Evolutionary conservation across 2,329 filamentous ascomycete species (phyloP), one percentile per base, ranked within the genome.

Genomic region (Colletotrichum sojae): DNA sequence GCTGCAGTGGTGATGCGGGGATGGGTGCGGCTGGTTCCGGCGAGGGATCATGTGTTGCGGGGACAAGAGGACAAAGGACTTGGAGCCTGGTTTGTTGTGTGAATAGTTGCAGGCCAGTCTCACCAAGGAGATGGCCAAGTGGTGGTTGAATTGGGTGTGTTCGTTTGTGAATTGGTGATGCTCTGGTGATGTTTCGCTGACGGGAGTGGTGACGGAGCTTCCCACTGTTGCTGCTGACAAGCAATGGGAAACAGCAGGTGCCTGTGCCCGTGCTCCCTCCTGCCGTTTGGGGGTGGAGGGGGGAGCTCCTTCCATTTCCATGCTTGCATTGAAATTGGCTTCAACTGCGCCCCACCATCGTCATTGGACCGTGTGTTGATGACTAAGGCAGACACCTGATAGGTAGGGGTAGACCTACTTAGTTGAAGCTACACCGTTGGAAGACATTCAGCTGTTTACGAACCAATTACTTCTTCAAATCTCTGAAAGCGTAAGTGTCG

Each of bases 251-350:
- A 39, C 20, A 25, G 51, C 43, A 56, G 45, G n/a, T 25, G 64
- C 63, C 62, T 27, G 61, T 45, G 20, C 6, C 31, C 31, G 31
- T 36, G 31, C 31, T 36, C 6, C 31, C 46, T 43, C 62, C 55
- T 18, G n/a, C 62, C 51, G 31, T 43, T 40, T 15, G 55, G 36
- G 5, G 31, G 31, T 36, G 31, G 27, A 31, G 18, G 18, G 27
- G 25, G 56, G 16, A 46, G 56, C 39, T 54, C 56, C 48, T 66
- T 40, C 40, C 10, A n/a, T n/a, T 43, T 15, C 40, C 39, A 12
- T 10, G 31, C 39, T 51, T 27, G 57, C 25, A 52, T 45, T 31
- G 18, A 18, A 61, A 63, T 63, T 63, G 20, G 51, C 59, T 63
- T 45, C 25, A 27, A 51, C 13, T 27, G 25, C 15, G 31, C 57